phyloP scores from a whole-genome alignment of 1,284 basidiomycete genomes.

The Rhodofomes roseus region DNA sequence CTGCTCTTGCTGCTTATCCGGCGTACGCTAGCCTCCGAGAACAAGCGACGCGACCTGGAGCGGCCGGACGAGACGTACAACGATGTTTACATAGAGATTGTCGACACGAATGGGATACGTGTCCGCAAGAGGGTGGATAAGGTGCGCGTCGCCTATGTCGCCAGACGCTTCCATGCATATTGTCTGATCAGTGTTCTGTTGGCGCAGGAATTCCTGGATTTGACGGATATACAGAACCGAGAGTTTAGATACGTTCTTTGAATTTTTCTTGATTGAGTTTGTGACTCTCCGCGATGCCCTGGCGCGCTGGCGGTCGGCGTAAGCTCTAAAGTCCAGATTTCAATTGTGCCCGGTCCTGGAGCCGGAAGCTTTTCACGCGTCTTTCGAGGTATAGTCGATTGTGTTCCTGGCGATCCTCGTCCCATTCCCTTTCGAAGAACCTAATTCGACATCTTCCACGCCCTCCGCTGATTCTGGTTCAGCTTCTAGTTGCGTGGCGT shows the following conservation, averaged over 20 bases:
- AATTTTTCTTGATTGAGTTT: neutral
- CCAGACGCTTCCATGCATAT: neutral
- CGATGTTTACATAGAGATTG: conserved; percentile 53
- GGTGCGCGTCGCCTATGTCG: conserved; percentile 30
- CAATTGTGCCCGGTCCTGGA: too few species aligned
- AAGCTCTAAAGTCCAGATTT: too few species aligned
- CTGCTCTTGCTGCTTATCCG: conserved; percentile 47
- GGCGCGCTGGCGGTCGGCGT: too few species aligned
- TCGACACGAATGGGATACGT: conserved; percentile 40
- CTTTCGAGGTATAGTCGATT: too few species aligned
- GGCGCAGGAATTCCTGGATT: conserved; percentile 23
- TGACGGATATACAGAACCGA: conserved; percentile 25
- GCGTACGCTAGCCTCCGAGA: conserved; percentile 53
- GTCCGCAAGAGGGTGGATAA: conserved; percentile 56
- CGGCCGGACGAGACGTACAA: conserved; percentile 52
- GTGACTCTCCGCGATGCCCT: too few species aligned
- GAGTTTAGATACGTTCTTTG: conserved; percentile 25
- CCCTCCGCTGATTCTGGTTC: too few species aligned
- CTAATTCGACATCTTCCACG: too few species aligned
- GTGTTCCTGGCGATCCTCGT: too few species aligned
- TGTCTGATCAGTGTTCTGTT: neutral
- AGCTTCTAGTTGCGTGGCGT: too few species aligned
- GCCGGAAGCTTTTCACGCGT: too few species aligned
- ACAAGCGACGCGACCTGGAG: conserved; percentile 54
- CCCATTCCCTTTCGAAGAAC: too few species aligned